Evolutionary conservation across 441 rosid species (phyloP).

Genomic region (Erodium chrysanthum): DNA sequence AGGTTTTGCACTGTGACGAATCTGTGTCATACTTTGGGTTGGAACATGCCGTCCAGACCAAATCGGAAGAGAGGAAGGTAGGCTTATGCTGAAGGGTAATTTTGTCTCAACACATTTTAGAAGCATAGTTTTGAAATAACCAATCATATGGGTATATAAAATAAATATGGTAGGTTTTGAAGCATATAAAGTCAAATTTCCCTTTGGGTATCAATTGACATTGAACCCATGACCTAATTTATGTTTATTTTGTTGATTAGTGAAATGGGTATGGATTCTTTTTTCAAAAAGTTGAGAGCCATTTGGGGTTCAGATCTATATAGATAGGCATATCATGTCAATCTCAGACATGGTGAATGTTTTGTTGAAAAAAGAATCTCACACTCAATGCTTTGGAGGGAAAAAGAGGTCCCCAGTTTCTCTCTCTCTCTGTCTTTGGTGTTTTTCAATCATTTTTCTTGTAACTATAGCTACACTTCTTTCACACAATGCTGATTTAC

Average conservation of each 20-base stretch:
- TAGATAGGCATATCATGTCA: conserved; percentile 33
- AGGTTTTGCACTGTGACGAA: too few species aligned
- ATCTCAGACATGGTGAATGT: conserved; percentile 41
- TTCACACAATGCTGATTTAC: background rate
- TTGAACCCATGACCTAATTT: background rate
- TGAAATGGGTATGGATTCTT: background rate
- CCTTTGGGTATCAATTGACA: background rate
- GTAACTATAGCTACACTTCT: conserved; percentile 16
- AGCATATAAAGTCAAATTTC: too few species aligned
- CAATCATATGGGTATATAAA: too few species aligned
- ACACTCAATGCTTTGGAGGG: too few species aligned
- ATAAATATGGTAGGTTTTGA: too few species aligned
- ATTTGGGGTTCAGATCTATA: conserved; percentile 8
- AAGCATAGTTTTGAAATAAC: too few species aligned
- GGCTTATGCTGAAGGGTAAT: too few species aligned
- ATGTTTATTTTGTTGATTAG: background rate
- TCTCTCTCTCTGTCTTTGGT: conserved; percentile 7
- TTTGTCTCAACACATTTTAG: too few species aligned
- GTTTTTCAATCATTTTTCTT: conserved; percentile 11
- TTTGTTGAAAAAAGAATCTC: conserved; percentile 29
- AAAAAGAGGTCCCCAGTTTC: background rate
- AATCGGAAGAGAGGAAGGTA: too few species aligned
- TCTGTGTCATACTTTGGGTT: too few species aligned
- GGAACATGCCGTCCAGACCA: too few species aligned
- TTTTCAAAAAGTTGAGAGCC: conserved; percentile 4